Evolutionary conservation across 2,329 filamentous ascomycete species (phyloP).

Genomic region (Dichotomopilus funicola): DNA sequence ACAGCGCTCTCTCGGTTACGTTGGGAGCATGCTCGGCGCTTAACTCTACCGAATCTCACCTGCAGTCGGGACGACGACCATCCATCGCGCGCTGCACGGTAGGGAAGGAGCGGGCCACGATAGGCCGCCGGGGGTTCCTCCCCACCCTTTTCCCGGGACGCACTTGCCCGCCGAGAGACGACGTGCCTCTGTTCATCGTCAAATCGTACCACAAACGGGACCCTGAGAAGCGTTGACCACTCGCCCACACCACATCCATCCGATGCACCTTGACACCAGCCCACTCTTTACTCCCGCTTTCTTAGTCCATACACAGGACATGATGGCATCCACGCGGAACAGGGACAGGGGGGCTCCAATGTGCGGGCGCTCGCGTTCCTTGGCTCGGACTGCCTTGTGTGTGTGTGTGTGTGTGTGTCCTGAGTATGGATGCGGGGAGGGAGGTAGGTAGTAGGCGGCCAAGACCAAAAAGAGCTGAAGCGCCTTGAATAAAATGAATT

Average conservation of each 20-base stretch:
- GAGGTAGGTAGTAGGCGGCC: background rate
- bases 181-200: background rate
- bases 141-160: background rate
- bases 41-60: slow-evolving; percentile 20
- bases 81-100: slow-evolving; percentile 18
- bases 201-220: background rate
- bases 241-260: background rate
- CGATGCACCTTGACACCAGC: background rate
- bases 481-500: slow-evolving; percentile 21
- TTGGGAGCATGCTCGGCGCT: slow-evolving; percentile 15
- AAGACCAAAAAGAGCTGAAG: background rate
- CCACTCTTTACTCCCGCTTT: background rate
- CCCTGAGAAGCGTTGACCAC: background rate
- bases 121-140: slow-evolving; percentile 6
- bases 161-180: slow-evolving; percentile 1
- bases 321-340: slow-evolving; percentile 8
- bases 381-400: background rate
- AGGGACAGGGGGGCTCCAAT: background rate
- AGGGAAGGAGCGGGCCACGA: slow-evolving; percentile 1
- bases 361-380: background rate
- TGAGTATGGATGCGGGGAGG: background rate
- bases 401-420: too few species aligned
- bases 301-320: too few species aligned
- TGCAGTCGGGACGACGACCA: slow-evolving; percentile 16
- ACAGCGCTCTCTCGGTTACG: slow-evolving; percentile 10